A percentile compares a stretch with the other conserved stretches of the same genome.
These are phyloP conservation scores for Ceratocystis variospora DNA, from an alignment of 2,329 filamentous ascomycete genomes.

Conservation along the genomic window DNA sequence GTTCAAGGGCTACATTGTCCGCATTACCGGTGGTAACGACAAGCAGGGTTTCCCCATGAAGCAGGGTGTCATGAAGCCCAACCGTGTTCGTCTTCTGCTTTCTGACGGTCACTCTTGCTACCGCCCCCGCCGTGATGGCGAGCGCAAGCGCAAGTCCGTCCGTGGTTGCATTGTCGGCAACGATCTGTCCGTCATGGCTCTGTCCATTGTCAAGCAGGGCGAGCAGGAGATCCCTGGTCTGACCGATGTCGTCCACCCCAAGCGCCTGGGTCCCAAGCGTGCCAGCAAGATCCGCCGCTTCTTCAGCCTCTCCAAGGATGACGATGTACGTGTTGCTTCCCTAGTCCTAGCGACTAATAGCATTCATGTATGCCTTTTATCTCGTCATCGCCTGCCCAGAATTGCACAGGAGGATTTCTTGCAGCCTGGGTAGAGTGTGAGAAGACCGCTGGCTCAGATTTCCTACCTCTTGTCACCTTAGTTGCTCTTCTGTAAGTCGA, in stretches of 20 bases:
- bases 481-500: neutral
- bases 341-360: constrained; percentile 29
- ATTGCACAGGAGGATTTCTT: constrained; percentile 31
- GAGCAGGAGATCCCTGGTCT: constrained; percentile 87
- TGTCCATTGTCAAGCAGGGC: constrained; percentile 96
- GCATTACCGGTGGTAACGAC: constrained; percentile 99
- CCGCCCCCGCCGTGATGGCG: constrained; percentile 90
- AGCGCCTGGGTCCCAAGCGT: constrained; percentile 98
- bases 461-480: constrained; percentile 4
- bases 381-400: constrained; percentile 59
- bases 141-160: constrained; percentile 99
- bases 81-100: constrained; percentile 95
- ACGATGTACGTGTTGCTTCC: constrained; percentile 71
- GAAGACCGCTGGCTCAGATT: constrained; percentile 27
- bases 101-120: constrained; percentile 97
- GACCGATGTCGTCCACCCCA: constrained; percentile 96
- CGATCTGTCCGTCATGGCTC: constrained; percentile 88
- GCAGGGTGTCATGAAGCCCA: constrained; percentile 98
- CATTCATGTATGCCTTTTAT: constrained; percentile 27
- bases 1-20: constrained; percentile 99
- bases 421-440: constrained; percentile 48
- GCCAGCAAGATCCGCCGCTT: constrained; percentile 99
- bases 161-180: constrained; percentile 96
- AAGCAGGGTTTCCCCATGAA: constrained; percentile 99
- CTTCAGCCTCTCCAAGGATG: constrained; percentile 99